Evolutionary conservation across 75 land plant species (phyloP).

Genomic region (Picea glauca): DNA sequence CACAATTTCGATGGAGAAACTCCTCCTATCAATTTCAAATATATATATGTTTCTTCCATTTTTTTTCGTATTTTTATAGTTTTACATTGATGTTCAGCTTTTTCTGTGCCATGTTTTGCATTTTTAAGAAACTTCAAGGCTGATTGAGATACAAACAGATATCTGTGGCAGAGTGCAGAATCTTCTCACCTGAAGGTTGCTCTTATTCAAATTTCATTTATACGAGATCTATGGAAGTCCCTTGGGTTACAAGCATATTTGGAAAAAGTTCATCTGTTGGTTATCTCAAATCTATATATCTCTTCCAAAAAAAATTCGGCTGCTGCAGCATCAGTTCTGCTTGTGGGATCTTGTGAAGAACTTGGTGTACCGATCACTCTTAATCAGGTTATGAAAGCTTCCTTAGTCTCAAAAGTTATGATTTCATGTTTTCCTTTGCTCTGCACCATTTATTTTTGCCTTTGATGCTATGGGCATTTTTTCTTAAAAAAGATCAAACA

Average conservation of each 20-base stretch:
- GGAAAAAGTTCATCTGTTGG: slow-evolving; percentile 53
- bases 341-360: slow-evolving; percentile 82
- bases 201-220: slow-evolving; percentile 70
- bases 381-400: slow-evolving; percentile 56
- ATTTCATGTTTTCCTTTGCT: not conserved
- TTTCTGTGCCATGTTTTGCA: not conserved
- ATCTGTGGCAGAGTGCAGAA: slow-evolving; percentile 40
- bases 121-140: slow-evolving; percentile 1
- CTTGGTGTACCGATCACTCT: slow-evolving; percentile 78
- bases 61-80: not conserved
- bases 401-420: not conserved
- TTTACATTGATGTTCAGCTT: not conserved
- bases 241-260: slow-evolving; percentile 70
- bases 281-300: slow-evolving; percentile 48
- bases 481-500: slow-evolving; percentile 1
- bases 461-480: not conserved
- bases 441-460: not conserved
- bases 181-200: slow-evolving; percentile 68
- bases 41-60: slow-evolving; percentile 5
- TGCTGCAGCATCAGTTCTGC: slow-evolving; percentile 68
- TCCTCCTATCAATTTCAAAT: slow-evolving; percentile 15
- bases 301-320: slow-evolving; percentile 54
- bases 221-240: slow-evolving; percentile 56
- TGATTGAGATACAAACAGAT: slow-evolving; percentile 10
- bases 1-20: slow-evolving; percentile 15